A percentile compares a stretch with the other conserved stretches of the same genome.
Conservation (phyloP, 2,329 filamentous ascomycete genomes). For the Incumbomyces lentus region DNA sequence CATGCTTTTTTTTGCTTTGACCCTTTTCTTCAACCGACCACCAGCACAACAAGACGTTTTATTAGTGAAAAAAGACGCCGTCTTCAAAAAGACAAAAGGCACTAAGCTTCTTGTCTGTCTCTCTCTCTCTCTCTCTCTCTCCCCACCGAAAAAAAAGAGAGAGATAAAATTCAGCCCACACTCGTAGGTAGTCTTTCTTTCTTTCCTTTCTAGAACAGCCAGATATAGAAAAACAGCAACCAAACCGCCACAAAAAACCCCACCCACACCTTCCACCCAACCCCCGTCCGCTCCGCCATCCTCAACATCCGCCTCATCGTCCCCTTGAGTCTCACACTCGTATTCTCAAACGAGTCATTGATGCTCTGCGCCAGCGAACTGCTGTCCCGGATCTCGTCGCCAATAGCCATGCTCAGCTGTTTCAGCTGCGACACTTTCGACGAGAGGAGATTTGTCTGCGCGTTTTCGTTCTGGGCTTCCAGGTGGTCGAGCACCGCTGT, state of each 20-base stretch:
- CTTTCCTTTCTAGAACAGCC: conserved; percentile 58
- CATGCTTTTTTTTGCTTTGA: no score
- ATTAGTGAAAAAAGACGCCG: no score
- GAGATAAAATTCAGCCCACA: no score
- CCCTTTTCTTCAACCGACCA: no score
- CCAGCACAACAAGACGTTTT: no score
- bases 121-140: no score
- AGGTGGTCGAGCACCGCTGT: conserved; percentile 85
- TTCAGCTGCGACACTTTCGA: conserved; percentile 21
- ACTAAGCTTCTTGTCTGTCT: no score
- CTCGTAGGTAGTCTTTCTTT: no score
- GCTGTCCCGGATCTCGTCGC: conserved; percentile 87
- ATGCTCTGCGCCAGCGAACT: conserved; percentile 84
- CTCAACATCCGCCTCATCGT: conserved; percentile 96
- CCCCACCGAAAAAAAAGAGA: no score
- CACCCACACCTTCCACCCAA: conserved; percentile 93
- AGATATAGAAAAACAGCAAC: conserved; percentile 81
- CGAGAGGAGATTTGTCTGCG: conserved; percentile 34
- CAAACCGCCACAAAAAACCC: conserved; percentile 76
- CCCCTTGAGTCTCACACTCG: conserved; percentile 66
- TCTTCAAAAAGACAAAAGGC: no score
- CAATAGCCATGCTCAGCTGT: conserved; percentile 83
- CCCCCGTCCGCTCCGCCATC: conserved; percentile 90
- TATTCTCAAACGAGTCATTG: conserved; percentile 87
- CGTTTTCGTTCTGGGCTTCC: conserved; percentile 90